These are phyloP conservation scores for Physaria fendleri DNA, from an alignment of 345 rosid species.

Conservation along the genomic window DNA sequence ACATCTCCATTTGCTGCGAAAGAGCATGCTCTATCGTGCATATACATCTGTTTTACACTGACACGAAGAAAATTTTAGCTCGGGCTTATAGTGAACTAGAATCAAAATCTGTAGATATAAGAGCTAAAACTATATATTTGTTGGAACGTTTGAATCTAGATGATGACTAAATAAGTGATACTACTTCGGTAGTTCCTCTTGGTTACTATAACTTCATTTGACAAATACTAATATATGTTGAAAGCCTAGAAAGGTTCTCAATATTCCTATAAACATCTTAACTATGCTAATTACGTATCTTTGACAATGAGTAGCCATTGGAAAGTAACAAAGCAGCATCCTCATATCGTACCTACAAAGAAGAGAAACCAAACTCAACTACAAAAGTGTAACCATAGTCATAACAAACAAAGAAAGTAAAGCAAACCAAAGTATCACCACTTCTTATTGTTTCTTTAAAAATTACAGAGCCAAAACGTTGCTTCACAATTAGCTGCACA, in stretches of 20 bases:
- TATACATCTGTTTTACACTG: slow-evolving; percentile 57
- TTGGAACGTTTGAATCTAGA: too few relatives aligned
- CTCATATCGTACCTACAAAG: slow-evolving; percentile 11
- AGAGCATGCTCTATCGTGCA: slow-evolving; percentile 59
- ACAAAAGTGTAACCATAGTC: background rate
- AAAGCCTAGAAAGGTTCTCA: background rate
- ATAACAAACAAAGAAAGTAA: too few relatives aligned
- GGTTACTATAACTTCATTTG: too few relatives aligned
- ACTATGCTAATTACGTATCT: background rate
- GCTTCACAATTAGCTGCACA: slow-evolving; percentile 32
- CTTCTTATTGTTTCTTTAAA: too few relatives aligned
- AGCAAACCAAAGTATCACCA: background rate
- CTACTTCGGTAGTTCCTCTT: too few relatives aligned
- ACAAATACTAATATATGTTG: too few relatives aligned
- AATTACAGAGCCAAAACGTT: slow-evolving; percentile 24
- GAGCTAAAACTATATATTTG: too few relatives aligned
- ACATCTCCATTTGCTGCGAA: slow-evolving; percentile 71
- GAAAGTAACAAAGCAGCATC: slow-evolving; percentile 3
- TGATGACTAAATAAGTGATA: too few relatives aligned
- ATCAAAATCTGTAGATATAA: too few relatives aligned
- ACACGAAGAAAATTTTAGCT: slow-evolving; percentile 7
- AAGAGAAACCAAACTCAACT: slow-evolving; percentile 10
- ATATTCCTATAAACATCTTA: background rate
- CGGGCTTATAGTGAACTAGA: too few relatives aligned
- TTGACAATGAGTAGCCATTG: background rate